A percentile compares a stretch with the other conserved stretches of the same genome.
These are phyloP conservation scores for Colletotrichum siamense DNA, from an alignment of 2,329 filamentous ascomycete genomes.

Conservation along the genomic window DNA sequence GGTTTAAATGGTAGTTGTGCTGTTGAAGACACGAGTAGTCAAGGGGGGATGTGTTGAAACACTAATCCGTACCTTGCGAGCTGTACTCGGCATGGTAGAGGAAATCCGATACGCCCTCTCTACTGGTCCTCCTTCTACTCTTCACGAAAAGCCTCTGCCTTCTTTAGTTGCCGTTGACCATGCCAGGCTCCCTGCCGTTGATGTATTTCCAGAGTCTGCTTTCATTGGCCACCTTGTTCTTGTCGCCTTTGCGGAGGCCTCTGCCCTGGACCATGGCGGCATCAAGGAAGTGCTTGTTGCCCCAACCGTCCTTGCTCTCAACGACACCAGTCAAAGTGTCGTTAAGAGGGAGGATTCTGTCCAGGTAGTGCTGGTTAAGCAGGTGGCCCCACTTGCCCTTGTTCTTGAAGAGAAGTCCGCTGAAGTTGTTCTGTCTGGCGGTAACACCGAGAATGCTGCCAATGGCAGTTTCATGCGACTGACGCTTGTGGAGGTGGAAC, in stretches of 20 bases:
- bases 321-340: background rate
- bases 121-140: background rate
- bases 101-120: background rate
- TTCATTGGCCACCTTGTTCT: background rate
- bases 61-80: background rate
- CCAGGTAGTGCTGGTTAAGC: constrained; percentile 65
- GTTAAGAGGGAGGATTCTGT: constrained; percentile 60
- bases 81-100: background rate
- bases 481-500: background rate
- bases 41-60: background rate
- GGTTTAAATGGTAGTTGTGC: background rate
- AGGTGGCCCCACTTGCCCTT: constrained; percentile 59
- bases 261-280: background rate
- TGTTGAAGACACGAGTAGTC: background rate
- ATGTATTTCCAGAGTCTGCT: background rate
- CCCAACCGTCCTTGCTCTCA: background rate
- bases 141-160: background rate
- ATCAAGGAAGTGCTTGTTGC: background rate
- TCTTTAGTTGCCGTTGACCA: background rate
- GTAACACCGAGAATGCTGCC: background rate
- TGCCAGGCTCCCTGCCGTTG: background rate
- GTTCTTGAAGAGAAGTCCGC: constrained; percentile 54
- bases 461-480: background rate
- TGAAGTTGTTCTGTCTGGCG: background rate
- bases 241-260: background rate